Evolutionary conservation across 2,329 filamentous ascomycete species (phyloP).

Genomic region (Fusarium haematococcum): DNA sequence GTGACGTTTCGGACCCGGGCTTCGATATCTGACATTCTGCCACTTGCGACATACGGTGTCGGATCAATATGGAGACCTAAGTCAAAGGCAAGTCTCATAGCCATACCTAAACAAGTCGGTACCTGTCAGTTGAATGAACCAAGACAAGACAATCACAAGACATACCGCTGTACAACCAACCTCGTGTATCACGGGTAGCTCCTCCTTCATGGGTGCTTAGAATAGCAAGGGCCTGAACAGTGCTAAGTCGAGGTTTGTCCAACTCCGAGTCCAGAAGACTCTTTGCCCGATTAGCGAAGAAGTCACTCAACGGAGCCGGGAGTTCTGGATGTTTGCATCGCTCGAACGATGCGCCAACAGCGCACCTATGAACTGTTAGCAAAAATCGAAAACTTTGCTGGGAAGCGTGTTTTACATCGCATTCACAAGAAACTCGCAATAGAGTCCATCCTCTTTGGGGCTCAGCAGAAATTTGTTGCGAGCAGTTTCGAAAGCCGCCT

Average conservation of each 20-base stretch:
- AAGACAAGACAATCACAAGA: neutral
- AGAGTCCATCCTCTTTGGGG: neutral
- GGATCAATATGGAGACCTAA: neutral
- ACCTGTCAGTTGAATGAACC: too few relatives aligned
- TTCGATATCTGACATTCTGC: neutral
- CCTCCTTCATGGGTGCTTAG: conserved; percentile 3
- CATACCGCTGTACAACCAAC: conserved; percentile 6
- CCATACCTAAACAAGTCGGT: neutral
- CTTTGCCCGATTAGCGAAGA: conserved; percentile 10
- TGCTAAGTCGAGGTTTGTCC: neutral
- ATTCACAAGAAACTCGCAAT: neutral
- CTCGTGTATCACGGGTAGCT: conserved; percentile 2
- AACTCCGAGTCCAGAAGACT: neutral
- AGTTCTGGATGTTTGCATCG: neutral
- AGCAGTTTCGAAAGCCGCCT: neutral
- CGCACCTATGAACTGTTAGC: neutral
- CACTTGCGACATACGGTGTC: neutral
- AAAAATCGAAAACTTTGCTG: neutral
- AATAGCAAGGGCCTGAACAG: conserved; percentile 7
- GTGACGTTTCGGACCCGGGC: neutral
- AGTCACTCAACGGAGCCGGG: neutral
- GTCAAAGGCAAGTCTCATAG: neutral
- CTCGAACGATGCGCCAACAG: neutral
- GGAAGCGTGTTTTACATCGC: neutral
- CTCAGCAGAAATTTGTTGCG: neutral